Evolutionary conservation across 768 basidiomycete species (phyloP).

Genomic region (Nidularia pulvinata): DNA sequence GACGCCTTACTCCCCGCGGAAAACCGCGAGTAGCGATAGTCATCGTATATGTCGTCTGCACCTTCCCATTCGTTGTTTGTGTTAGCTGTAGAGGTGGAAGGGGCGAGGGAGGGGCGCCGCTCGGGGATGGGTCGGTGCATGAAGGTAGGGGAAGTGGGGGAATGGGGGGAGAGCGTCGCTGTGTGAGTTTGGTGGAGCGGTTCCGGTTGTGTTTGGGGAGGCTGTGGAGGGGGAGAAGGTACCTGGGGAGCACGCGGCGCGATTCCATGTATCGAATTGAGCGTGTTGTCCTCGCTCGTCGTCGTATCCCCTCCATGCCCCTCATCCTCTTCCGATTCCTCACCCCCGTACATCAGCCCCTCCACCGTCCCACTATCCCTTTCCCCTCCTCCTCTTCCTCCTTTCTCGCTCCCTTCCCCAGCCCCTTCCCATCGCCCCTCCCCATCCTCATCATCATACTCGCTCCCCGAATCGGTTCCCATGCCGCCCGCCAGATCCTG

Average conservation of each 20-base stretch:
- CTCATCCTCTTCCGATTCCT: constrained; percentile 8
- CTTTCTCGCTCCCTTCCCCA: constrained; percentile 5
- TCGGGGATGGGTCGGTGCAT: background rate
- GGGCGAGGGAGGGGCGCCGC: background rate
- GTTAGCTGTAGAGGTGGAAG: background rate
- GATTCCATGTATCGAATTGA: background rate
- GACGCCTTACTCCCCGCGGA: constrained; percentile 40
- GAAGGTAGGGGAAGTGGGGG: background rate
- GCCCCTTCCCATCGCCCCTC: background rate
- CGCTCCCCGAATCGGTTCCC: constrained; percentile 26
- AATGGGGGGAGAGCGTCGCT: background rate
- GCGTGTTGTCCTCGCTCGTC: background rate
- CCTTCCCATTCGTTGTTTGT: constrained; percentile 53
- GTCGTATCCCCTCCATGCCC: background rate
- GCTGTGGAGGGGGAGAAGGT: background rate
- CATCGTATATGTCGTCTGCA: constrained; percentile 75
- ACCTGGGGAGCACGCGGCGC: no score
- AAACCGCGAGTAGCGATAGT: constrained; percentile 71
- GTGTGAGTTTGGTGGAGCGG: background rate
- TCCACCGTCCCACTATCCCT: constrained; percentile 18
- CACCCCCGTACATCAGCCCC: constrained; percentile 15
- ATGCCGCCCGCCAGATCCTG: constrained; percentile 43
- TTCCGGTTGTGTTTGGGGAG: constrained; percentile 1
- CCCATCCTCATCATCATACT: constrained; percentile 16
- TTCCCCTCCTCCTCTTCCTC: constrained; percentile 3